These are phyloP conservation scores for Aspergillus coremiiformis DNA, from an alignment of 495 filamentous ascomycete species.

Conservation along the genomic window DNA sequence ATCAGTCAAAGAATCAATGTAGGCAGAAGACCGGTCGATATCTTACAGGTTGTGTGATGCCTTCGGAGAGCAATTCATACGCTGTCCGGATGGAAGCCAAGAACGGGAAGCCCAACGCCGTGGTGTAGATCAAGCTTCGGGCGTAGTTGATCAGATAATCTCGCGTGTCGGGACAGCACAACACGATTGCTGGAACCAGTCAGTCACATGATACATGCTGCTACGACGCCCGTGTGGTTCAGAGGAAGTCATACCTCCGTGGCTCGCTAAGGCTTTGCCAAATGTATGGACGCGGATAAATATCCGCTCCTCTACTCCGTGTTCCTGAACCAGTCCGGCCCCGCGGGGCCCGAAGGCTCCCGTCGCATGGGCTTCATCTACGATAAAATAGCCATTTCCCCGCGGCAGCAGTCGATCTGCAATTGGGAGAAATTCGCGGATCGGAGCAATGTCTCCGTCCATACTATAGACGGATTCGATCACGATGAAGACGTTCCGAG, in stretches of 20 bases:
- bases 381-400: slow-evolving; percentile 59
- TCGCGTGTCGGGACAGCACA: slow-evolving; percentile 36
- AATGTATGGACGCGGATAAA: slow-evolving; percentile 69
- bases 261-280: slow-evolving; percentile 66
- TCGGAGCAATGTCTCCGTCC: slow-evolving; percentile 68
- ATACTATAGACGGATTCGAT: slow-evolving; percentile 78
- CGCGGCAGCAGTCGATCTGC: slow-evolving; percentile 50
- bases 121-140: slow-evolving; percentile 42
- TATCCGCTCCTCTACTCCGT: slow-evolving; percentile 58
- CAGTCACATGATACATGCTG: too few species aligned
- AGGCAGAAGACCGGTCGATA: too few species aligned
- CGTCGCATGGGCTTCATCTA: slow-evolving; percentile 75
- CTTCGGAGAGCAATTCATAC: slow-evolving; percentile 37
- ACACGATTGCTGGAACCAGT: slow-evolving; percentile 31
- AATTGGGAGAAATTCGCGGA: slow-evolving; percentile 49
- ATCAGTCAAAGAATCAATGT: neutral
- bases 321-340: slow-evolving; percentile 56
- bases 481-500: slow-evolving; percentile 51
- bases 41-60: slow-evolving; percentile 35
- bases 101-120: slow-evolving; percentile 42
- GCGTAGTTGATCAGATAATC: slow-evolving; percentile 43
- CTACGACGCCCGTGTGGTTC: too few species aligned
- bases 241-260: slow-evolving; percentile 69
- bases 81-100: slow-evolving; percentile 40
- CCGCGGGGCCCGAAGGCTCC: slow-evolving; percentile 59